Evolutionary conservation across 306 rosid species (phyloP), one percentile per base, ranked within the genome.

Genomic region (Ceratonia siliqua): DNA sequence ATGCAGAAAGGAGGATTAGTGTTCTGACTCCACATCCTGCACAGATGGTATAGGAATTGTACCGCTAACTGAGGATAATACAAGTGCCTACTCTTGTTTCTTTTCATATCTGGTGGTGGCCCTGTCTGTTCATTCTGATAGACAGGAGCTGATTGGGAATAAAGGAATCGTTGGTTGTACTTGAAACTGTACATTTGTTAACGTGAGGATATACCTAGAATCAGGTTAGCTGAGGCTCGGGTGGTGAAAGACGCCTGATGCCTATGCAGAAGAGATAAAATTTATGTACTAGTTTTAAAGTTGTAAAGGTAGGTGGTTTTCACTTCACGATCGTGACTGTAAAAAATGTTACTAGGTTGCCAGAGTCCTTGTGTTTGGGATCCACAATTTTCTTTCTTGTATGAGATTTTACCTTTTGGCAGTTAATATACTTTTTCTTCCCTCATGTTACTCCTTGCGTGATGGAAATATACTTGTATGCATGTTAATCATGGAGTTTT

Each of bases 1-100:
- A 36, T 88, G 88, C 93, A 91, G 98, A 94, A 88, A 89, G 97
- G 96, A 94, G 97, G 88, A 91, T 91, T 61, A 90, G 90, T 22
- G 80, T 88, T 85, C 91, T 91, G 85, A 82, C 90, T 85, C 85
- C 79, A 14, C 86, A 89, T 84, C 92, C 92, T 70, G 88, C 90
- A 63, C 86, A 82, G 83, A 79, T 59, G 80, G 90, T 80, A 57
- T 91, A 91, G 94, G 81, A 77, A 79, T 69, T 64, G 98, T 89
- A 91, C 91, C 89, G 94, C 98, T 91, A 94, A 86, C 98, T 79
- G 90, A 86, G 89, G 89, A 83, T 77, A 84, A 83, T 82, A 83
- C 72, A 82, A 82, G 89, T 76, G 62, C 81, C 68, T 28, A 82
- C 67, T 59, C 83, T 64, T 70, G 56, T 62, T 55, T 49, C 58